A percentile compares a stretch with the other conserved stretches of the same genome.
These are phyloP conservation scores for Exophiala dermatitidis DNA, from an alignment of 2,329 filamentous ascomycete species.

Conservation along the genomic window DNA sequence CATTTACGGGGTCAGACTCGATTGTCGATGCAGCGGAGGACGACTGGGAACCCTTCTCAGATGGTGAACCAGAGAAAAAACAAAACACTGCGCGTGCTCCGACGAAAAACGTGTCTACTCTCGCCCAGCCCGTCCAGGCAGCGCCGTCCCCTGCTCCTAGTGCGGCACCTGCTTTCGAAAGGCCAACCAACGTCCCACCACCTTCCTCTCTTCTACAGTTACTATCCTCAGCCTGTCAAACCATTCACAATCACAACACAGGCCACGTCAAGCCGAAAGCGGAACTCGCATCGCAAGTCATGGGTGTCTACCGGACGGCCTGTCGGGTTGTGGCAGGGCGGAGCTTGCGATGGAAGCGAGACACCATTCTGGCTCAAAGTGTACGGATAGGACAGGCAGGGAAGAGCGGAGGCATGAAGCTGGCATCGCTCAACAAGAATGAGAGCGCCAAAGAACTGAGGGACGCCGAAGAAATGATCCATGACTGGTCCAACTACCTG, in stretches of 20 bases:
- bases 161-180: conserved; percentile 29
- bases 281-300: conserved; percentile 7
- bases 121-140: background rate
- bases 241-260: conserved; percentile 23
- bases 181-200: conserved; percentile 82
- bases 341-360: conserved; percentile 82
- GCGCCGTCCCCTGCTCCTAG: background rate
- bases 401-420: conserved; percentile 78
- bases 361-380: conserved; percentile 72
- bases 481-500: conserved; percentile 66
- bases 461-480: conserved; percentile 70
- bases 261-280: conserved; percentile 3
- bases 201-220: conserved; percentile 73
- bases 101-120: conserved; percentile 17
- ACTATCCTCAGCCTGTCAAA: conserved; percentile 61
- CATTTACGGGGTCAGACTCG: background rate
- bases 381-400: conserved; percentile 75
- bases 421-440: conserved; percentile 74
- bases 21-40: conserved; percentile 36
- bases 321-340: conserved; percentile 79
- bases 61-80: conserved; percentile 27
- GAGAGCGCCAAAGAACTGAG: conserved; percentile 78
- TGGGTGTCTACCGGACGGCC: conserved; percentile 47
- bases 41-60: conserved; percentile 50
- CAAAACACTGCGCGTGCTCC: background rate